Percentiles rank a stretch among this genome's conserved stretches.
phyloP scores from a whole-genome alignment of 2,329 filamentous ascomycete species.

The Fusarium abutilonis region DNA sequence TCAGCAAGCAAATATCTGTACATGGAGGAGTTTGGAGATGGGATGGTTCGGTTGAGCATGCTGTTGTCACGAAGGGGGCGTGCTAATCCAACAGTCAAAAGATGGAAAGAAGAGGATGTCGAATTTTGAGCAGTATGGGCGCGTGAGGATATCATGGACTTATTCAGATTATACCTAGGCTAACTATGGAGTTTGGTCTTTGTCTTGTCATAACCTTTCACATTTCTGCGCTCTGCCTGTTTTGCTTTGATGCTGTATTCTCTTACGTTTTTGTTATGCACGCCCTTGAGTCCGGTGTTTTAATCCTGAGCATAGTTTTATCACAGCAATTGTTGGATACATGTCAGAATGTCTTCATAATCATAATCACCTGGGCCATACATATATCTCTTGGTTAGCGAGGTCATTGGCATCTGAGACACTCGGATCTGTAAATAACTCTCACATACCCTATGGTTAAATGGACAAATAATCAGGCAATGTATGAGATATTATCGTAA shows the following conservation, averaged over 20 bases:
- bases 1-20: conserved; percentile 30
- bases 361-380: too few relatives aligned
- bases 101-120: conserved; percentile 13
- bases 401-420: too few relatives aligned
- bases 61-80: conserved; percentile 20
- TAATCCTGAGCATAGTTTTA: background rate
- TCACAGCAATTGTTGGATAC: background rate
- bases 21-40: conserved; percentile 24
- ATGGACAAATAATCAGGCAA: too few relatives aligned
- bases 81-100: conserved; percentile 31
- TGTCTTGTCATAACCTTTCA: conserved; percentile 15
- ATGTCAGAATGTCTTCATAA: background rate
- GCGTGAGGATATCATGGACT: conserved; percentile 38
- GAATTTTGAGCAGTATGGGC: conserved; percentile 31
- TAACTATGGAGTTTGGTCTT: conserved; percentile 40
- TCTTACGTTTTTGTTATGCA: too few relatives aligned
- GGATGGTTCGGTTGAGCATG: conserved; percentile 19
- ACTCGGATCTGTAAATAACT: background rate
- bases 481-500: background rate
- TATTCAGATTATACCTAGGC: conserved; percentile 45
- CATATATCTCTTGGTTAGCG: too few relatives aligned
- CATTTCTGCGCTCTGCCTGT: background rate
- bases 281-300: background rate
- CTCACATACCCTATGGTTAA: background rate
- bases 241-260: background rate